Evolutionary conservation across 2,329 filamentous ascomycete genomes (phyloP), one percentile per base, ranked within the genome.

Genomic region (Aspergillus awamori): DNA sequence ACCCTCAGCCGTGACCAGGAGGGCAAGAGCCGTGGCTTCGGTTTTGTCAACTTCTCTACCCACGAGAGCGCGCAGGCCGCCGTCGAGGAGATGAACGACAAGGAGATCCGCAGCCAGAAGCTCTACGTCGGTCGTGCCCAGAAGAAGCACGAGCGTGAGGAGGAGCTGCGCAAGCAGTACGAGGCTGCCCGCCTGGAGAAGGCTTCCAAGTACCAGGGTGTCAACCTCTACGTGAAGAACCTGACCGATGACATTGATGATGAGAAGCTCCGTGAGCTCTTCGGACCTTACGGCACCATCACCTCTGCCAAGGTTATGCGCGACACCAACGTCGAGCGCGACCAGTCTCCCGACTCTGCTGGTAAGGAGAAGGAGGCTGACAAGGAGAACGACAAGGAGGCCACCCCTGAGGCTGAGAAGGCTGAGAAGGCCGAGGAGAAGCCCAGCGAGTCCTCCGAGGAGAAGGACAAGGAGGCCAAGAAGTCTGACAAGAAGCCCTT

Each of bases 211-310:
- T 99, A 99, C 83, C 93, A 97, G 83, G 95, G 95, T 70, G 95
- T 99, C 79, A 99, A 99, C 84, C 87, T 99, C 53, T 99, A 99
- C 84, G 95, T 99, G 83, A 99, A 99, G 89, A 99, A 99, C 82
- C 84, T 99, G 63, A 90, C 93, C 68, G 95, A 99, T 70, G 95
- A 98, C 63, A 88, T 99, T 69, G 95, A 99, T 74, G 95, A 99
- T 71, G 95, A 99, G 74, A 97, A 97, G 86, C 88, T 99, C 65
- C 93, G 95, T 72, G 89, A 93, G 73, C 90, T 98, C 78, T 99
- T 99, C 80, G 83, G 89, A 74, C 86, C 92, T 69, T 98, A 91
- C 73, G 95, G 95, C 65, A 92, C 91, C 72, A 98, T 99, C 80
- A 99, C 95, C 63, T 98, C 95, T 39, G 94, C 95, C 73, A 98